phyloP scores from a whole-genome alignment of 2,329 filamentous ascomycete genomes.

The Arthrobotrys musiformis region DNA sequence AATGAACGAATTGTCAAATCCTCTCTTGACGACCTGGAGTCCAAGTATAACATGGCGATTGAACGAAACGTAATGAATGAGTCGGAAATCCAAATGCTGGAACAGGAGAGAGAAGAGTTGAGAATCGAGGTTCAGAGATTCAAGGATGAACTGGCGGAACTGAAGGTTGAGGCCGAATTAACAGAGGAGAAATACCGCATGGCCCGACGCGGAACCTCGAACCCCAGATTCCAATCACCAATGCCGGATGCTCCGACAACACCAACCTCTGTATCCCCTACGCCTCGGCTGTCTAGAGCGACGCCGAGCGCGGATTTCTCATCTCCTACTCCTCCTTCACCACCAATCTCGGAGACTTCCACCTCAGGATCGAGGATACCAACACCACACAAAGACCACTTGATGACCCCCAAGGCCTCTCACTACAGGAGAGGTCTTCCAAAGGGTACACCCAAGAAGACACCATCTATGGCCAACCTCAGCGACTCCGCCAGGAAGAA shows the following conservation, averaged over 20 bases:
- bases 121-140: constrained; percentile 91
- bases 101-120: constrained; percentile 88
- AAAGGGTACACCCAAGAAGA: constrained; percentile 58
- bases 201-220: constrained; percentile 60
- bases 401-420: constrained; percentile 68
- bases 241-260: constrained; percentile 80
- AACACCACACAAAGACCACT: constrained; percentile 65
- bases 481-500: constrained; percentile 33
- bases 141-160: constrained; percentile 88
- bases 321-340: constrained; percentile 85
- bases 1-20: constrained; percentile 96
- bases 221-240: constrained; percentile 70
- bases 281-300: constrained; percentile 71
- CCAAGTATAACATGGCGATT: constrained; percentile 94
- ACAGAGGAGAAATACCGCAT: constrained; percentile 81
- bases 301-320: constrained; percentile 71
- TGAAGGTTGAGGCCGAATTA: constrained; percentile 95
- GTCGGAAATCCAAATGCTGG: constrained; percentile 89
- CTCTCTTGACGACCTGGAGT: constrained; percentile 94
- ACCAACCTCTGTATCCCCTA: constrained; percentile 84
- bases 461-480: constrained; percentile 40
- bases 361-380: constrained; percentile 69
- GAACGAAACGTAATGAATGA: constrained; percentile 93
- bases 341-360: constrained; percentile 89
- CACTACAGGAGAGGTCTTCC: constrained; percentile 62